Conservation (phyloP, 495 filamentous ascomycete species). For the Physcia stellaris region DNA sequence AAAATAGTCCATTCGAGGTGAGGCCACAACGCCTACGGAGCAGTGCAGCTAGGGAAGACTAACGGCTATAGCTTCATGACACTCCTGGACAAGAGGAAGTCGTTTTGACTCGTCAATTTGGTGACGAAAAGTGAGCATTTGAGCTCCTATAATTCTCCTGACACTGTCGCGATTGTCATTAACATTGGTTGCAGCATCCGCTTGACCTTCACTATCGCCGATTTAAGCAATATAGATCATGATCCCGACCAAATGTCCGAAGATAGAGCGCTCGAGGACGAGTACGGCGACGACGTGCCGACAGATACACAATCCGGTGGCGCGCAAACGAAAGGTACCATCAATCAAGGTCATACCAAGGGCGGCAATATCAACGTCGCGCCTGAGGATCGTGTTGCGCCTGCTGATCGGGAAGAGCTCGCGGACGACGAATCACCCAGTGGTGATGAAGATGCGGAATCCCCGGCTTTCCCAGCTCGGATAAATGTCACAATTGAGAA, state of each 20-base stretch:
- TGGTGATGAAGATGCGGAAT: constrained; percentile 26
- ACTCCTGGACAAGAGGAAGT: constrained; percentile 76
- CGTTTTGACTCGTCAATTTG: constrained; percentile 64
- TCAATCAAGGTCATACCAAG: constrained; percentile 34
- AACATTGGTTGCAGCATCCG: constrained; percentile 50
- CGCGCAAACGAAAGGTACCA: constrained; percentile 37
- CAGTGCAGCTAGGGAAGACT: constrained; percentile 2
- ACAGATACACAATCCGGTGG: constrained; percentile 36
- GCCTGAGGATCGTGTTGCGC: constrained; percentile 43
- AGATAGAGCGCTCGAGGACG: constrained; percentile 32
- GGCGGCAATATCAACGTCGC: constrained; percentile 37
- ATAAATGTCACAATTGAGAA: constrained; percentile 82
- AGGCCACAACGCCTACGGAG: neutral
- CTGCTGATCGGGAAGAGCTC: constrained; percentile 40
- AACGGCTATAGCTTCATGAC: constrained; percentile 50
- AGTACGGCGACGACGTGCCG: constrained; percentile 25
- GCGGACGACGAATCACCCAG: constrained; percentile 26
- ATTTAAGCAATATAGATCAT: constrained; percentile 61
- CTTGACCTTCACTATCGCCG: constrained; percentile 84
- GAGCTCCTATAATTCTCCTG: neutral
- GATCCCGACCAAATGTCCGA: constrained; percentile 38
- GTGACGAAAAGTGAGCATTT: constrained; percentile 68
- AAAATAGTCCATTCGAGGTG: constrained; percentile 49
- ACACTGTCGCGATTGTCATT: constrained; percentile 12
- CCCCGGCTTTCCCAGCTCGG: constrained; percentile 63